Base-by-base conservation (phyloP, 1,139 yeast genomes). In the Lodderomyces jiufengensis region DNA sequence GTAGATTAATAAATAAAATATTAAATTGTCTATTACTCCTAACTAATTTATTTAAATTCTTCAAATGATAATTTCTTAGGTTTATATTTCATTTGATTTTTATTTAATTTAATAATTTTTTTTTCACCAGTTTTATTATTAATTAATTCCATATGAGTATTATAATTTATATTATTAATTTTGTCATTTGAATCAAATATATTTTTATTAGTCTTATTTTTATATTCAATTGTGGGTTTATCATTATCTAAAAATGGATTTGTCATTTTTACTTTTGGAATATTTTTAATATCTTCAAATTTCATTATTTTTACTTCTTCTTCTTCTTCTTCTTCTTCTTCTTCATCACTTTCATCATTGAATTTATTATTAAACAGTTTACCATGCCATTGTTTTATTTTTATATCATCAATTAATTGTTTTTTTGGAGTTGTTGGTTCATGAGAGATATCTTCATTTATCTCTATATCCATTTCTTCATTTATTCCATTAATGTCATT, bases 51-150 rank as follows among this genome's bases (percentile, higher is more conserved):
- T 24, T 21, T n/a, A n/a, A 27, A 13, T 3, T 30, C 24, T 28
- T 41, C 41, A 36, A 42, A 42, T 3, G 38, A 30, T 49, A 69
- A 59, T 43, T 61, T 66, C 47, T 63, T 66, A 15, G 75, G 76
- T 42, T 61, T 61, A 31, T 67, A 59, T 32, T 54, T 56, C 42
- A 54, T 55, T 42, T 69, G 73, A 26, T 57, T 59, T 9, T 53
- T 56, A 36, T 63, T 50, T 32, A 70, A 51, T 38, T 59, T 54
- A 20, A 65, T 61, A 22, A 66, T 48, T 38, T 57, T 55, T 28
- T 55, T 51, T 34, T 63, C 62, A 2, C 75, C 74, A 3, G 73
- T 68, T 36, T 54, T 60, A 36, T 61, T 52, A 43, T 67, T 61
- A 12, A 66, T 47, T 34, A 56, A 54, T 43, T 68, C 74, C 51